Evolutionary conservation across 1,284 basidiomycete species (phyloP).

Genomic region (Xerocomus minutiporus): DNA sequence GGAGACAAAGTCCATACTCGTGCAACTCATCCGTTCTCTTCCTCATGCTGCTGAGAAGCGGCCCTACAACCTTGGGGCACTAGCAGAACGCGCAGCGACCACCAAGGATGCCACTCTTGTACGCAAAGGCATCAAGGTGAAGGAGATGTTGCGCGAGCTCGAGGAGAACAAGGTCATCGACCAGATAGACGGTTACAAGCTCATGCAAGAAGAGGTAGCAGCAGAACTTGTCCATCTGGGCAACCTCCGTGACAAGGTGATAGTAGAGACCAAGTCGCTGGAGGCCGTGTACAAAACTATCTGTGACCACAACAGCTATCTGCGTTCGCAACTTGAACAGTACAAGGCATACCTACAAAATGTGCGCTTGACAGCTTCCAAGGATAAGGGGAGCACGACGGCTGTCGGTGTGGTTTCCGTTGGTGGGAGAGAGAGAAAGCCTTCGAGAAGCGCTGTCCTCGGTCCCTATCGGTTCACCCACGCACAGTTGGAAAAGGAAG

Average conservation of each 20-base stretch:
- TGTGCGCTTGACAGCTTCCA: conserved; percentile 83
- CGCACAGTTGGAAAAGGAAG: conserved; percentile 97
- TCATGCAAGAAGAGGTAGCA: conserved; percentile 96
- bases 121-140: conserved; percentile 96
- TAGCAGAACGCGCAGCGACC: conserved; percentile 93
- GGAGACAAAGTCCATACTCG: conserved; percentile 99
- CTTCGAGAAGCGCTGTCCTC: conserved; percentile 76
- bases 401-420: conserved; percentile 95
- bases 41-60: conserved; percentile 79
- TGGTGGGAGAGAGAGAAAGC: conserved; percentile 96
- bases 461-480: conserved; percentile 98
- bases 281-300: conserved; percentile 99
- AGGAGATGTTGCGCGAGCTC: conserved; percentile 96
- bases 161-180: conserved; percentile 90
- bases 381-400: conserved; percentile 78
- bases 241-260: conserved; percentile 93
- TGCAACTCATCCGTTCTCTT: conserved; percentile 93
- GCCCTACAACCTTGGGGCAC: conserved; percentile 84
- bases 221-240: conserved; percentile 95
- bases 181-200: conserved; percentile 75
- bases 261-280: conserved; percentile 87
- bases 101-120: conserved; percentile 95
- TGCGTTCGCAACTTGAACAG: conserved; percentile 94
- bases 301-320: conserved; percentile 97
- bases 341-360: conserved; percentile 99